phyloP scores from a whole-genome alignment of 73 alveolate genomes.

The Paramecium bursaria region DNA sequence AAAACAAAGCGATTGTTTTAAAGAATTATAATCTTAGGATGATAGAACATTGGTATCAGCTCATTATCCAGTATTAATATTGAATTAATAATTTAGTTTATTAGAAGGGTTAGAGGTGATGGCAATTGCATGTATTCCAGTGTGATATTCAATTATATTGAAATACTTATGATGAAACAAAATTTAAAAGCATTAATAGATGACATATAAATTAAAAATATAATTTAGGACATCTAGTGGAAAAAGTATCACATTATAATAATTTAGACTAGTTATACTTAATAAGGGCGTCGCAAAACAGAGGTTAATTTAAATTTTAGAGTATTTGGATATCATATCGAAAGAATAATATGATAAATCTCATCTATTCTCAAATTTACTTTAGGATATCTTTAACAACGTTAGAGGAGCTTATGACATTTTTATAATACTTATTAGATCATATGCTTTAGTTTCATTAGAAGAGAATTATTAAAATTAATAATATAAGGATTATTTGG shows the following conservation, averaged over 20 bases:
- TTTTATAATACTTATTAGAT: constrained; percentile 1
- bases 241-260: neutral
- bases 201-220: no score
- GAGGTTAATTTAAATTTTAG: neutral
- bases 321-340: neutral
- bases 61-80: constrained; percentile 18
- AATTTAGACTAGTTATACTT: neutral
- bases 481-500: neutral
- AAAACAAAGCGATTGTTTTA: constrained; percentile 38
- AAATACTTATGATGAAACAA: neutral
- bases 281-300: neutral
- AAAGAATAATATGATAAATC: neutral
- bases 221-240: constrained; percentile 25
- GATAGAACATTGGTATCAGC: neutral
- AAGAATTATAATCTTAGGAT: constrained; percentile 12
- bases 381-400: neutral
- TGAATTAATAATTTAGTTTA: neutral
- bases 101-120: constrained; percentile 52
- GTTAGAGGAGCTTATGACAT: constrained; percentile 39
- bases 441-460: neutral
- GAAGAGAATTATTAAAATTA: neutral
- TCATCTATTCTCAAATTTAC: neutral
- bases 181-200: neutral
- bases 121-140: constrained; percentile 51
- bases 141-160: constrained; percentile 14